Percentiles rank a stretch among this genome's conserved stretches.
These are phyloP conservation scores for Metschnikowia sp. DNA, from an alignment of 805 yeast species.

Conservation along the genomic window DNA sequence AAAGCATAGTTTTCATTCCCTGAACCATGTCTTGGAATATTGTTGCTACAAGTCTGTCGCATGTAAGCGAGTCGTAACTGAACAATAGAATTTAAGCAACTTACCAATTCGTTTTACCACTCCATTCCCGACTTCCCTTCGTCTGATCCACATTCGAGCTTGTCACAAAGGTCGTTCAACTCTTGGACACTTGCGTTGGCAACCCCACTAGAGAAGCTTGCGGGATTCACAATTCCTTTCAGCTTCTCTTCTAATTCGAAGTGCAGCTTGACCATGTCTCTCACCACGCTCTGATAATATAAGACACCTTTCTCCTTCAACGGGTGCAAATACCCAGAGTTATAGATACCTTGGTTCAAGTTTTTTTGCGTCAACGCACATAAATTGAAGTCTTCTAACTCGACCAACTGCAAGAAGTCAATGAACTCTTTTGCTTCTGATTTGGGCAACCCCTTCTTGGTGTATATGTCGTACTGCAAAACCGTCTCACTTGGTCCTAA, in stretches of 20 bases:
- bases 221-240: conserved; percentile 52
- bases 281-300: conserved; percentile 52
- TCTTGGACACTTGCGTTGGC: conserved; percentile 43
- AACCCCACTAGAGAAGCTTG: conserved; percentile 39
- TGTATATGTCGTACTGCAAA: conserved; percentile 57
- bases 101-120: conserved; percentile 6
- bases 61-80: too few relatives aligned
- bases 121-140: conserved; percentile 14
- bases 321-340: conserved; percentile 59
- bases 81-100: too few relatives aligned
- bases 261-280: conserved; percentile 57
- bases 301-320: conserved; percentile 57
- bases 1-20: too few relatives aligned
- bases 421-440: conserved; percentile 57
- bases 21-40: too few relatives aligned
- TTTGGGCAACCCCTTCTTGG: conserved; percentile 55
- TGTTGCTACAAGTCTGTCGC: too few relatives aligned
- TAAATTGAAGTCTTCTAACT: conserved; percentile 55
- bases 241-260: conserved; percentile 42
- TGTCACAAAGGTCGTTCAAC: conserved; percentile 47
- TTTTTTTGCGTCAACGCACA: conserved; percentile 60
- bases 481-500: conserved; percentile 51
- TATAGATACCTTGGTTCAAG: conserved; percentile 57
- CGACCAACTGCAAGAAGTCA: conserved; percentile 60
- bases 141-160: conserved; percentile 42